Conservation (phyloP, 148 eudicot genomes). For the Suaeda aralocaspica region DNA sequence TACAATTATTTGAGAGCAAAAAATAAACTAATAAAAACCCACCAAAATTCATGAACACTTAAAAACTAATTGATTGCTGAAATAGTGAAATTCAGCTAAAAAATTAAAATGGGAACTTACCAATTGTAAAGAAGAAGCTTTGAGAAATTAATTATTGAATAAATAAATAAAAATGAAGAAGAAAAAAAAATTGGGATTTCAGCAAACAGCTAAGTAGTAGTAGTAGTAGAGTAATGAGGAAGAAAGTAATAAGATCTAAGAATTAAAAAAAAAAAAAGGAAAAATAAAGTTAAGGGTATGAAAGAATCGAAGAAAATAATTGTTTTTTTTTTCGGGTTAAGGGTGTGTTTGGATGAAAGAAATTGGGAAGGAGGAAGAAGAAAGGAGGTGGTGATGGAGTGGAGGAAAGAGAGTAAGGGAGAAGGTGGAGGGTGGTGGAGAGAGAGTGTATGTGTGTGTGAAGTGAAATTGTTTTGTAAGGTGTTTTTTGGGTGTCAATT, state of each 20-base stretch:
- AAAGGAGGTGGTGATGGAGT: conserved; percentile 16
- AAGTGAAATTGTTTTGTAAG: too few relatives aligned
- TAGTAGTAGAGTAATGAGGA: not conserved
- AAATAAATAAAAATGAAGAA: not conserved
- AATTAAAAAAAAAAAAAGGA: not conserved
- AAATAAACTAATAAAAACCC: conserved; percentile 1
- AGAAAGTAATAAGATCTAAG: conserved; percentile 5
- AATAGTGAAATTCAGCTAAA: conserved; percentile 3
- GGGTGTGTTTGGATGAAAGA: not conserved
- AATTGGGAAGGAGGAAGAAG: not conserved
- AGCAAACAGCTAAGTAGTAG: too few relatives aligned
- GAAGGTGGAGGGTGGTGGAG: conserved; percentile 19
- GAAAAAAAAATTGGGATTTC: not conserved
- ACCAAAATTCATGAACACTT: not conserved
- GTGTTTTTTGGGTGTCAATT: not conserved
- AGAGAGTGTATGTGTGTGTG: conserved; percentile 7
- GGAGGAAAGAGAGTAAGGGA: conserved; percentile 24
- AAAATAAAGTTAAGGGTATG: not conserved
- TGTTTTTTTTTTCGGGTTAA: too few relatives aligned
- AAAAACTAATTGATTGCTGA: not conserved
- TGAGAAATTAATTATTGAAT: not conserved
- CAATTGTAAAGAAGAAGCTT: not conserved
- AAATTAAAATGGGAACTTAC: conserved; percentile 8
- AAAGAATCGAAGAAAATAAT: not conserved
- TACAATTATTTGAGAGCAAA: too few relatives aligned